Evolutionary conservation across 345 rosid genomes (phyloP), one percentile per base, ranked within the genome.

Genomic region (Melaleuca alternifolia): DNA sequence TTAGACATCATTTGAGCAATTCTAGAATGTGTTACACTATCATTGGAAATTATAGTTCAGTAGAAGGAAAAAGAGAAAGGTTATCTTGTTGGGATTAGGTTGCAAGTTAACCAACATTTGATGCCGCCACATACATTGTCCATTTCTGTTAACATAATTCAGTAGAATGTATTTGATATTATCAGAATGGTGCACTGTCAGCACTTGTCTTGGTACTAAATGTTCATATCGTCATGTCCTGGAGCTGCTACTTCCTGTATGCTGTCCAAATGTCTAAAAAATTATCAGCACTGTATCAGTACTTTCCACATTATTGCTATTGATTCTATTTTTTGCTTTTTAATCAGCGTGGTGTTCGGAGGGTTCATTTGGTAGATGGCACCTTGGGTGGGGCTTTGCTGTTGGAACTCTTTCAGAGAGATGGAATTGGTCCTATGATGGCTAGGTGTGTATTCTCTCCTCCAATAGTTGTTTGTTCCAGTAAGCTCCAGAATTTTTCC

Each of bases 361-460:
- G 99, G 91, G 99, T 97, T 88, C 99, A 97, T 90, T 95, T 95
- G 89, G 89, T 96, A 86, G 99, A 97, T 92, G 99, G 99, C 87
- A 97, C 98, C 71, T 92, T 93, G 79, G 92, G 97, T 87, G 99
- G 99, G 83, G 93, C 94, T 85, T 86, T 97, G 75, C 88, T 97
- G 85, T 84, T 97, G 87, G 99, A 97, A 89, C 92, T 97, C 84
- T 97, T 97, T 87, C 96, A 96, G 91, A 95, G 99, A 91, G 99
- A 97, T 89, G 98, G 98, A 85, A 94, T 96, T 95, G 99, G 99
- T 88, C 96, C 99, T 59, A 97, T 97, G 99, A 99, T 97, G 33
- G 99, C 99, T 51, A 97, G 99, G 99, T 97, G 89, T 87, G 88
- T 87, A 88, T 46, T 81, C 81, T 52, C 62, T 56, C 10, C 62